Evolutionary conservation across 2,329 filamentous ascomycete genomes (phyloP).

Genomic region (Trichophyton mentagrophytes): DNA sequence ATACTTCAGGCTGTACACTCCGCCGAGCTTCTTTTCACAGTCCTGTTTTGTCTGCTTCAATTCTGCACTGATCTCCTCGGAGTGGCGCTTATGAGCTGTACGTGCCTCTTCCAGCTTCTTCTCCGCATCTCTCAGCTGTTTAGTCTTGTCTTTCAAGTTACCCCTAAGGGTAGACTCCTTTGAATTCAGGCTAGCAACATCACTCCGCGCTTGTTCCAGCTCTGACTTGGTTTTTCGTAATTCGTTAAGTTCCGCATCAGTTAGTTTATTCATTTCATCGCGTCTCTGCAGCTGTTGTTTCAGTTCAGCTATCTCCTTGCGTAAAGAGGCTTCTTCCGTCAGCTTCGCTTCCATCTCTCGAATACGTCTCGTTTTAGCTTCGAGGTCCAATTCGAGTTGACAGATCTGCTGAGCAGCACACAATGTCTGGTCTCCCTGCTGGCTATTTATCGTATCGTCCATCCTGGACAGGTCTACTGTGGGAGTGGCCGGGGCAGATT

Average conservation of each 20-base stretch:
- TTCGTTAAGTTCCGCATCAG: slow-evolving; percentile 16
- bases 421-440: slow-evolving; percentile 18
- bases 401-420: slow-evolving; percentile 28
- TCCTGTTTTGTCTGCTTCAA: slow-evolving; percentile 27
- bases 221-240: slow-evolving; percentile 13
- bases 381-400: slow-evolving; percentile 28
- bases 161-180: slow-evolving; percentile 13
- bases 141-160: slow-evolving; percentile 25
- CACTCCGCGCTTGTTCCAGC: slow-evolving; percentile 7
- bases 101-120: slow-evolving; percentile 24
- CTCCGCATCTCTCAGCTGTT: slow-evolving; percentile 23
- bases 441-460: not conserved
- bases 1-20: slow-evolving; percentile 25
- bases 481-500: not conserved
- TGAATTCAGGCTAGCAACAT: not conserved
- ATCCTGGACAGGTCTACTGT: not conserved
- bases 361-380: slow-evolving; percentile 21
- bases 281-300: not conserved
- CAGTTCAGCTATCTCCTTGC: not conserved
- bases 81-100: slow-evolving; percentile 22
- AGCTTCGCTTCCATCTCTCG: not conserved
- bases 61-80: slow-evolving; percentile 25
- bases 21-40: slow-evolving; percentile 23
- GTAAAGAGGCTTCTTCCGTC: not conserved
- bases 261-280: not conserved